Evolutionary conservation across 257 asterid species (phyloP).

Genomic region (Solanum piurae): DNA sequence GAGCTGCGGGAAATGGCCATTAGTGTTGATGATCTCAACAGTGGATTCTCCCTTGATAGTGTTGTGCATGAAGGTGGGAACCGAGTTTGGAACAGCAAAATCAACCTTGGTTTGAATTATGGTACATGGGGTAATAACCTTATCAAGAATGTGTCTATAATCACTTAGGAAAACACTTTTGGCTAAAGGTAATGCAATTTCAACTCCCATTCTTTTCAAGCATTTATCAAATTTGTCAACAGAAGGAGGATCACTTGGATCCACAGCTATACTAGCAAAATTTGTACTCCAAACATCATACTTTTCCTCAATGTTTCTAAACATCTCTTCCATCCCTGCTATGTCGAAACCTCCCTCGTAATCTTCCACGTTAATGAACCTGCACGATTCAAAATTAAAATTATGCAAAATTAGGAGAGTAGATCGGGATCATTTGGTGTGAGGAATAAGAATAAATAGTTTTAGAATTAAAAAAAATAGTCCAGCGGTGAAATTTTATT

Average conservation of each 20-base stretch:
- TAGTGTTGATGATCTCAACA: conserved; percentile 36
- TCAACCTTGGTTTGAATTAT: conserved; percentile 48
- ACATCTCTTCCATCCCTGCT: conserved; percentile 33
- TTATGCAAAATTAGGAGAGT: too few species aligned
- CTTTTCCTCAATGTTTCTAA: conserved; percentile 39
- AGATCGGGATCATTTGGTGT: too few species aligned
- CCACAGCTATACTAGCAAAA: conserved; percentile 43
- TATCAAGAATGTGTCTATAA: conserved; percentile 35
- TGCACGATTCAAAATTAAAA: not conserved
- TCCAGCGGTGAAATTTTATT: too few species aligned
- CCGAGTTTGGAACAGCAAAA: conserved; percentile 51
- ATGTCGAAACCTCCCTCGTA: conserved; percentile 71
- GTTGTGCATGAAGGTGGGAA: conserved; percentile 38
- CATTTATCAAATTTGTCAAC: conserved; percentile 23
- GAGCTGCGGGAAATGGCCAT: conserved; percentile 81
- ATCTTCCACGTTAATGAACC: conserved; percentile 44
- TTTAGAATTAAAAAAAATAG: too few species aligned
- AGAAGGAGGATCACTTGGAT: conserved; percentile 40
- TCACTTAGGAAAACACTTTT: conserved; percentile 56
- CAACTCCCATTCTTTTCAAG: conserved; percentile 44
- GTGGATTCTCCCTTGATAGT: conserved; percentile 33
- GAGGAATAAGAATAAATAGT: too few species aligned
- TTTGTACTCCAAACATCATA: conserved; percentile 52
- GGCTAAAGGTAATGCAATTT: conserved; percentile 45
- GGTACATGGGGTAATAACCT: conserved; percentile 43